These are phyloP conservation scores for Colletotrichum filicis DNA, from an alignment of 2,329 filamentous ascomycete species.

Conservation along the genomic window DNA sequence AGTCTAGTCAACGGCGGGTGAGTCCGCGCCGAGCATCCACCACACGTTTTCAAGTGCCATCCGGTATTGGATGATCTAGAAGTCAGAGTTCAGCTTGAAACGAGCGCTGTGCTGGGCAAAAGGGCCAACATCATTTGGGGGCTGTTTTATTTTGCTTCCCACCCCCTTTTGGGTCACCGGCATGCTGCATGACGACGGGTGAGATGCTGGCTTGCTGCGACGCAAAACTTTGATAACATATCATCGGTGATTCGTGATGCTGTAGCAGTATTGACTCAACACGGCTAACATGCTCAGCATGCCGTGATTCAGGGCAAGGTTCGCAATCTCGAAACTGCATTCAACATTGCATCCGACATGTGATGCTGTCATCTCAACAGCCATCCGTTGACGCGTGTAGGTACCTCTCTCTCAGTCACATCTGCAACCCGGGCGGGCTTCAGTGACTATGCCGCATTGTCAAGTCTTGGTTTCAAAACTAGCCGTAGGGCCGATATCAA, in stretches of 20 bases:
- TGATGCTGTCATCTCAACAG: neutral
- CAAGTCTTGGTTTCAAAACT: neutral
- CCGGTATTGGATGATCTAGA: slow-evolving; percentile 7
- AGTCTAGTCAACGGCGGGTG: neutral
- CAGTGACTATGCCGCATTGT: neutral
- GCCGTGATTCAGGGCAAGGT: neutral
- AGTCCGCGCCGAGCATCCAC: neutral
- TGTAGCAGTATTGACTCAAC: neutral
- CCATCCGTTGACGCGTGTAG: neutral
- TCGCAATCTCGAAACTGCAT: neutral
- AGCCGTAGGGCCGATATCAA: neutral
- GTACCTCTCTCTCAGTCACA: neutral
- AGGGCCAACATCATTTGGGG: neutral
- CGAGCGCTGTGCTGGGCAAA: neutral
- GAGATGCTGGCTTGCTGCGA: neutral
- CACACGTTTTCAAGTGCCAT: neutral
- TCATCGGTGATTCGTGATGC: neutral
- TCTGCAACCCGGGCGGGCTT: neutral
- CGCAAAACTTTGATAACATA: neutral
- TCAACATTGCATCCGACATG: neutral
- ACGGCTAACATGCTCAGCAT: neutral
- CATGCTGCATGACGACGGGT: neutral
- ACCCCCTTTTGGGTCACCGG: neutral
- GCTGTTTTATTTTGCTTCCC: neutral
- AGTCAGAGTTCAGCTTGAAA: neutral